A percentile compares a stretch with the other conserved stretches of the same genome.
These are phyloP conservation scores for Zea luxurians DNA, from an alignment of 176 grass and related monocot genomes.

Conservation along the genomic window DNA sequence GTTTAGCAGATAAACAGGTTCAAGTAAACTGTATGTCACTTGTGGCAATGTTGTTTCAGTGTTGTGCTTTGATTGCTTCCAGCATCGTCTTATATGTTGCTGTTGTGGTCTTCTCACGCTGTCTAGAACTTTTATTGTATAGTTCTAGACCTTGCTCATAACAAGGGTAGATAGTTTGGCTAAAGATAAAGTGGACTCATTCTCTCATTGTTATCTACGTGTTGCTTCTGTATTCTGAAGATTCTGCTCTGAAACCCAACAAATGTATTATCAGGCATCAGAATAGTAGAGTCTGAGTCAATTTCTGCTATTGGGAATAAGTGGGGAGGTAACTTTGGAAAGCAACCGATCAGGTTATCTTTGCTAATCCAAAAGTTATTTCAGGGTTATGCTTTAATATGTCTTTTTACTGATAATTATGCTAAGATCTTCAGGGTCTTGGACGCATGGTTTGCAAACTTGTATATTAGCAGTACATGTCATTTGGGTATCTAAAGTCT, in stretches of 20 bases:
- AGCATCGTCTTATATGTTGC: background rate
- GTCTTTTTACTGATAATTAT: background rate
- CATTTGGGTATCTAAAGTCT: too few relatives aligned
- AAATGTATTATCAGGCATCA: background rate
- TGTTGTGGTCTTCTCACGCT: background rate
- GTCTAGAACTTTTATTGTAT: constrained; percentile 25
- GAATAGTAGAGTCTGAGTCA: background rate
- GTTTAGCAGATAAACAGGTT: constrained; percentile 30
- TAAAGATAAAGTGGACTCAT: background rate
- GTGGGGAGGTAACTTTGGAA: too few relatives aligned
- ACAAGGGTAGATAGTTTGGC: background rate
- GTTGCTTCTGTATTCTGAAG: background rate
- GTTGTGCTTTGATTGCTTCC: background rate
- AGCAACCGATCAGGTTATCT: background rate
- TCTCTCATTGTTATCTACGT: background rate
- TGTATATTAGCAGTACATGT: too few relatives aligned
- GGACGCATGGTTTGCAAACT: too few relatives aligned
- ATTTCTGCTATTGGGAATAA: too few relatives aligned
- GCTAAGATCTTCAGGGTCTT: too few relatives aligned
- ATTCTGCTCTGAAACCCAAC: background rate
- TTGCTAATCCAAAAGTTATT: background rate
- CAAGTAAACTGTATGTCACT: constrained; percentile 16
- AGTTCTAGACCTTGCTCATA: constrained; percentile 13
- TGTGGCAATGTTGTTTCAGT: background rate
- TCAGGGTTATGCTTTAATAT: background rate